Base-by-base conservation (phyloP, 176 grass and related monocot species). In the Themeda triandra region DNA sequence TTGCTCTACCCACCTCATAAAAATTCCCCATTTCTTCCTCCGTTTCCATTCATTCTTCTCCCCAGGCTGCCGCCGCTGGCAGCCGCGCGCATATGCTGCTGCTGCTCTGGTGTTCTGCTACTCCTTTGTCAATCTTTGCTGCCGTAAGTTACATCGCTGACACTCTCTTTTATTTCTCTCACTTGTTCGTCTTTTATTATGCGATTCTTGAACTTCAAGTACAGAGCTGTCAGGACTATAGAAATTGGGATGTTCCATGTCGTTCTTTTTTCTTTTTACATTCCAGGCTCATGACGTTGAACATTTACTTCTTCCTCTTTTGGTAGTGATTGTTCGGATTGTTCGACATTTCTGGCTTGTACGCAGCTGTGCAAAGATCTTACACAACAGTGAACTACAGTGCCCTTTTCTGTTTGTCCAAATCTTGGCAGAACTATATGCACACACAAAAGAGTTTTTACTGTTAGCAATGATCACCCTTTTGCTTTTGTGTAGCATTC, bases 1-100 rank as follows among this genome's bases (percentile, higher is more conserved):
- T 67, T 63, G 72, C 62, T 81, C 76, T 73, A 14, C 83, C 73
- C 42, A 66, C 83, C 88, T 59, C 88, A 66, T 79, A 78, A 82
- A 29, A 82, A 29, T 32, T 12, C 21, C 66, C 10, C 32, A 3
- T 23, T 48, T 14, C 44, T n/a, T 25, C 25, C 8, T 63, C 13
- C 39, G 10, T 63, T 70, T 4, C 37, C 27, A 39, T 12, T 51
- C 71, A 5, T 51, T 72, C n/a, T 36, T 35, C 49, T 68, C 25
- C 15, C n/a, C 25, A 82, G 73, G 63, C 79, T 40, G 64, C 65
- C 3, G 19, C 66, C 59, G 54, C 73, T 30, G 44, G 77, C 15
- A 24, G 24, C 37, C 7, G 41, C 42, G 31, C 41, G 41, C 42
- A 49, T 49, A 23, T 74, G 28, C 60, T 49, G 32, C 45, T 49